These are phyloP conservation scores for Leishmania turanica DNA, from an alignment of 208 protist genomes.

Conservation along the genomic window DNA sequence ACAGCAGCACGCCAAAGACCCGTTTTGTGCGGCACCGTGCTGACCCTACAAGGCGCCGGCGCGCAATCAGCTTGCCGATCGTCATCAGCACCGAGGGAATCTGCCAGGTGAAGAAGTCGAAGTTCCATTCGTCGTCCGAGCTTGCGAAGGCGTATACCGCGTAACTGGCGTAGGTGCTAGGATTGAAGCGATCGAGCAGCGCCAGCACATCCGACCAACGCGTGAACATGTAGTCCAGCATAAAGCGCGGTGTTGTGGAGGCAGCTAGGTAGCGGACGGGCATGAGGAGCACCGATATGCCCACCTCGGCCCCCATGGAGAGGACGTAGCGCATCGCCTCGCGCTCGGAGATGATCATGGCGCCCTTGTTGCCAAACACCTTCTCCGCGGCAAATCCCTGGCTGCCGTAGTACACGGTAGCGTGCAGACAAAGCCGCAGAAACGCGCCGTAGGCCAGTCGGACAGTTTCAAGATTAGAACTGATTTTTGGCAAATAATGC, in stretches of 20 bases:
- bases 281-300: slow-evolving; percentile 59
- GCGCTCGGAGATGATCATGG: slow-evolving; percentile 22
- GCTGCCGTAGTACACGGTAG: slow-evolving; percentile 61
- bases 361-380: slow-evolving; percentile 43
- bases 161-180: slow-evolving; percentile 64
- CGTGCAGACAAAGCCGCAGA: slow-evolving; percentile 66
- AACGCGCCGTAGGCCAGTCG: slow-evolving; percentile 67
- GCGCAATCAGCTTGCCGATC: slow-evolving; percentile 60
- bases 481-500: slow-evolving; percentile 51
- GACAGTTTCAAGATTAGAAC: slow-evolving; percentile 51
- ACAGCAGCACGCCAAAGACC: slow-evolving; percentile 53
- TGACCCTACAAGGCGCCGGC: slow-evolving; percentile 46
- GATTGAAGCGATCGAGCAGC: slow-evolving; percentile 63
- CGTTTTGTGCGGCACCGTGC: slow-evolving; percentile 61
- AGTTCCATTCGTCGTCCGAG: slow-evolving; percentile 65
- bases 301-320: slow-evolving; percentile 59
- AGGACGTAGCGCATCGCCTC: slow-evolving; percentile 56
- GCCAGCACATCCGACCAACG: slow-evolving; percentile 66
- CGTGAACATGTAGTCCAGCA: slow-evolving; percentile 82
- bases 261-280: slow-evolving; percentile 77
- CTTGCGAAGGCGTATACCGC: slow-evolving; percentile 72
- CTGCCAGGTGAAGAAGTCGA: slow-evolving; percentile 87
- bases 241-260: slow-evolving; percentile 73
- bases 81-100: slow-evolving; percentile 69
- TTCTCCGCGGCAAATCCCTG: slow-evolving; percentile 46